These are phyloP conservation scores for Medicago arabica DNA, from an alignment of 306 rosid species.

Conservation along the genomic window DNA sequence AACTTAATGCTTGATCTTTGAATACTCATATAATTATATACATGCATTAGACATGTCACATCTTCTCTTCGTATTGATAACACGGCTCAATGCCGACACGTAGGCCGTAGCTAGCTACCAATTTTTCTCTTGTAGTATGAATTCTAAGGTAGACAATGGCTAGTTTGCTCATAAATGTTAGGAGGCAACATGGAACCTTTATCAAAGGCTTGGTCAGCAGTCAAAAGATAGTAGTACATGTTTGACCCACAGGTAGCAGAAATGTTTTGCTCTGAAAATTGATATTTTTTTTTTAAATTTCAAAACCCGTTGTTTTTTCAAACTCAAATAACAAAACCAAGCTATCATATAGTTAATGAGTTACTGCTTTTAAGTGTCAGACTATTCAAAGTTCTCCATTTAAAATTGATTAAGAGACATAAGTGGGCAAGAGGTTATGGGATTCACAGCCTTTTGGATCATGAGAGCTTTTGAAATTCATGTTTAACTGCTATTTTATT, in stretches of 20 bases:
- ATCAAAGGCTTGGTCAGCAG: neutral
- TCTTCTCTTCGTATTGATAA: constrained; percentile 11
- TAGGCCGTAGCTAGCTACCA: no score
- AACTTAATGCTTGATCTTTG: constrained; percentile 12
- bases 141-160: neutral
- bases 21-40: neutral
- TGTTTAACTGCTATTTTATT: neutral
- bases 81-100: neutral
- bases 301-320: no score
- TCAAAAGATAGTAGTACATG: neutral
- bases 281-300: neutral
- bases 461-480: neutral
- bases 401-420: neutral
- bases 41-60: constrained; percentile 19
- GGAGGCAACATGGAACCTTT: neutral
- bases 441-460: no score
- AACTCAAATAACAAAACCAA: neutral
- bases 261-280: neutral
- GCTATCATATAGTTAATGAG: neutral
- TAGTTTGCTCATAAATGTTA: neutral
- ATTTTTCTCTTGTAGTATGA: neutral
- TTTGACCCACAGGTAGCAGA: neutral
- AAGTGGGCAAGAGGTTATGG: constrained; percentile 6
- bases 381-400: neutral
- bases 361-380: neutral